A percentile compares a stretch with the other conserved stretches of the same genome.
Evolutionary conservation across 208 protist genomes (phyloP).

Genomic region (Strigomonas galati): DNA sequence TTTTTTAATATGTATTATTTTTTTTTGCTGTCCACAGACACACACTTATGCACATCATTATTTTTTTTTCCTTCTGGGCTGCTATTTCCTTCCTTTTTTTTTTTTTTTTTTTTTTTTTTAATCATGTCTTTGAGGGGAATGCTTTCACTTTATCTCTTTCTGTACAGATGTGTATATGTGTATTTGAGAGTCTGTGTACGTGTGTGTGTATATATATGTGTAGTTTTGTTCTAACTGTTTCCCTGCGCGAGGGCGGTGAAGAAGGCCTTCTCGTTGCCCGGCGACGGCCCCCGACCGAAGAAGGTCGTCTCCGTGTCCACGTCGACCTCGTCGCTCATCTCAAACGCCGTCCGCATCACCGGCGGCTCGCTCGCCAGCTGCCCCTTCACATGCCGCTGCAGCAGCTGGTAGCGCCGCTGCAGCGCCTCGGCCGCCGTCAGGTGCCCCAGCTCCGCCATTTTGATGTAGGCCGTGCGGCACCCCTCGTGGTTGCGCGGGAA

Average conservation of each 20-base stretch:
- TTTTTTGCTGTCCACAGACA: conserved; percentile 4
- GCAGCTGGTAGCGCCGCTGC: conserved; percentile 61
- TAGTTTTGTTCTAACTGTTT: background rate
- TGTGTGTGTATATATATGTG: conserved; percentile 5
- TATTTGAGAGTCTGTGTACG: too few species aligned
- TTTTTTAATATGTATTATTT: conserved; percentile 8
- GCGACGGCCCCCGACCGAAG: conserved; percentile 78
- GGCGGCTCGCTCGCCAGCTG: conserved; percentile 46
- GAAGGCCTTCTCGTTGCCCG: conserved; percentile 76
- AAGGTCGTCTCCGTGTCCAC: conserved; percentile 78
- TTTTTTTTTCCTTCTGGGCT: conserved; percentile 15
- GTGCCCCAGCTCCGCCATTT: conserved; percentile 64
- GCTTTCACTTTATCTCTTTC: conserved; percentile 1
- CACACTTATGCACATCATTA: conserved; percentile 1
- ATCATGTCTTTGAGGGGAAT: background rate
- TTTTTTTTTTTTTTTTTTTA: conserved; percentile 17
- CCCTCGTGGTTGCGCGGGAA: conserved; percentile 72
- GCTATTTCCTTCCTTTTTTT: conserved; percentile 8
- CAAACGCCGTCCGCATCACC: conserved; percentile 77
- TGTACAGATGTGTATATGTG: conserved; percentile 1
- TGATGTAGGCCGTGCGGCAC: conserved; percentile 60
- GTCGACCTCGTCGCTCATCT: conserved; percentile 87
- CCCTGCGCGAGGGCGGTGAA: conserved; percentile 61
- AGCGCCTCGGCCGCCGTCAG: conserved; percentile 50
- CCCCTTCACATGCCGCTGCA: conserved; percentile 64